Percentiles rank a stretch among this genome's conserved stretches.
Conservation (phyloP, 1,284 basidiomycete genomes). For the Pterulicium gracile region DNA sequence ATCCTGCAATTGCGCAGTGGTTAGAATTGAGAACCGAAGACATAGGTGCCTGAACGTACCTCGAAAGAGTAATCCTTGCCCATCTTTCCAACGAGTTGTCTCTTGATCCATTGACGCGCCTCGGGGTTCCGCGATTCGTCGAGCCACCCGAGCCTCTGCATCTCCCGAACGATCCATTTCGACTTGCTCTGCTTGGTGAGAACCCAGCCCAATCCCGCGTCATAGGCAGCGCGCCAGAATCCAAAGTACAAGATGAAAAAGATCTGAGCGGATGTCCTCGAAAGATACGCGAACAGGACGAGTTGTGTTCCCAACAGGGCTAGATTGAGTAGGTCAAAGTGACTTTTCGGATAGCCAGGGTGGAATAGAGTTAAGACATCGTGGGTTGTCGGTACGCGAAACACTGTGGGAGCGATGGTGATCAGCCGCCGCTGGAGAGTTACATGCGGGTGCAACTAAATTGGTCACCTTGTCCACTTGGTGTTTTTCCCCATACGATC, state of each 20-base stretch:
- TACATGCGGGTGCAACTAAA: conserved; percentile 3
- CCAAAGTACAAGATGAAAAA: conserved; percentile 85
- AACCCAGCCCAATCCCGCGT: conserved; percentile 89
- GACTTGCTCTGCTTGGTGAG: conserved; percentile 91
- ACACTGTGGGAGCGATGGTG: conserved; percentile 45
- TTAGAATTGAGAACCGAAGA: conserved; percentile 2
- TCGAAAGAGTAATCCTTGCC: conserved; percentile 90
- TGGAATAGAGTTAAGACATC: conserved; percentile 90
- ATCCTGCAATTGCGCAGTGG: no score
- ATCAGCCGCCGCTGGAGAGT: neutral
- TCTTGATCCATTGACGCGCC: conserved; percentile 74
- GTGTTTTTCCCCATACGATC: conserved; percentile 82
- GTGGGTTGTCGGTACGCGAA: conserved; percentile 90
- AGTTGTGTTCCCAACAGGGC: conserved; percentile 72
- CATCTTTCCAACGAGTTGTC: conserved; percentile 89
- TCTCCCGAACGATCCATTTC: conserved; percentile 82
- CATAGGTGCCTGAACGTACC: no score
- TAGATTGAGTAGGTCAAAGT: conserved; percentile 84
- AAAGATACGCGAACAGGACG: conserved; percentile 60
- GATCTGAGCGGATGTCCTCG: conserved; percentile 39
- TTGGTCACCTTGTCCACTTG: conserved; percentile 58
- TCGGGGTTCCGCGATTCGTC: conserved; percentile 58
- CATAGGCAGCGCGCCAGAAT: conserved; percentile 90
- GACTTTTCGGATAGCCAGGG: conserved; percentile 83
- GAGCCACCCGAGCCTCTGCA: conserved; percentile 80